phyloP scores from a whole-genome alignment of 139 green algal genomes.

The Chlamydomonas schloesseri region DNA sequence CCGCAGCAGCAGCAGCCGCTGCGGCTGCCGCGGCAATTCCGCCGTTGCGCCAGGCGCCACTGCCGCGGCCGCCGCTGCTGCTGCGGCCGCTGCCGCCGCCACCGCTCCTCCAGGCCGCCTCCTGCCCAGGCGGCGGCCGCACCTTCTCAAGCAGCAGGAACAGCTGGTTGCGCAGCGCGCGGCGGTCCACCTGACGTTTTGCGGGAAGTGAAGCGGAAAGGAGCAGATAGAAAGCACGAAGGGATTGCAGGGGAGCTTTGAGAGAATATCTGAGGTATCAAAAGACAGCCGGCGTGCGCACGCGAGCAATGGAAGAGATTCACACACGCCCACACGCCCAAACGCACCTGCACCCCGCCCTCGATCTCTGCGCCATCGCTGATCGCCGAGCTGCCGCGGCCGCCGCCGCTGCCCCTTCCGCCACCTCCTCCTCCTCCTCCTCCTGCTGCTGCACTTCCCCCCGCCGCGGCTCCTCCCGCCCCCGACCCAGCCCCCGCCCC shows the following conservation, averaged over 20 bases:
- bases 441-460: not conserved
- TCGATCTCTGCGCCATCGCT: not conserved
- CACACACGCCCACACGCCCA: not conserved
- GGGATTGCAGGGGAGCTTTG: not conserved
- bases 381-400: too few species aligned
- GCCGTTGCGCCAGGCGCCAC: too few species aligned
- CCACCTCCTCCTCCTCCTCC: not conserved
- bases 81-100: too few species aligned
- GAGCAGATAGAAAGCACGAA: not conserved
- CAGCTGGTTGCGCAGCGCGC: slow-evolving; percentile 52
- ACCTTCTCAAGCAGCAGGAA: slow-evolving; percentile 46
- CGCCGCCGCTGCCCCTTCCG: not conserved
- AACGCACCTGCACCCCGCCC: not conserved
- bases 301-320: too few species aligned
- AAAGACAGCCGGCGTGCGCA: too few species aligned
- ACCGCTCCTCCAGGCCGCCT: too few species aligned
- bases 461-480: not conserved
- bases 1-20: too few species aligned
- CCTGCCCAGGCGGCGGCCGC: not conserved
- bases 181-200: slow-evolving; percentile 9
- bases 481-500: not conserved
- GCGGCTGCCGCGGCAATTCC: too few species aligned
- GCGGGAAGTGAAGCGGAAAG: not conserved
- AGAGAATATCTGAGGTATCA: too few species aligned
- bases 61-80: too few species aligned